These are phyloP conservation scores for Penicillium capsulatum DNA, from an alignment of 2,329 filamentous ascomycete species.

Conservation along the genomic window DNA sequence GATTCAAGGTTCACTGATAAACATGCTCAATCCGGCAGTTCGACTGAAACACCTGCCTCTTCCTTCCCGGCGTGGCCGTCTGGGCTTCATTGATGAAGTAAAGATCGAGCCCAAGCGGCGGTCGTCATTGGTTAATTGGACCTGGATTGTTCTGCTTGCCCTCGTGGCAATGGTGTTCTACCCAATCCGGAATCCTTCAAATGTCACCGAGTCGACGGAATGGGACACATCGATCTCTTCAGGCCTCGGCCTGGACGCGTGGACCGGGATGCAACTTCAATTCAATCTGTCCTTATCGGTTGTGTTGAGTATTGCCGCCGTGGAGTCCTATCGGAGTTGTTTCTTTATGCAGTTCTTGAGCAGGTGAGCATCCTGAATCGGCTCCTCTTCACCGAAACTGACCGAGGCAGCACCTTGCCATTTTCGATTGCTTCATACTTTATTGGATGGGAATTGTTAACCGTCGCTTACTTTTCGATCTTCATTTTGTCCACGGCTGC, in stretches of 20 bases:
- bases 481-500: constrained; percentile 6
- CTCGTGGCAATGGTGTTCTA: not conserved
- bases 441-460: constrained; percentile 3
- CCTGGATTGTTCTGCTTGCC: constrained; percentile 2
- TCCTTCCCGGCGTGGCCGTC: not conserved
- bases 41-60: constrained; percentile 3
- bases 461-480: constrained; percentile 7
- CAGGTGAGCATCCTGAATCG: constrained; percentile 2
- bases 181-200: not conserved
- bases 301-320: constrained; percentile 1
- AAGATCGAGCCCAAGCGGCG: constrained; percentile 2
- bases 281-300: constrained; percentile 3
- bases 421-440: constrained; percentile 6
- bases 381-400: constrained; percentile 1
- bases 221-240: not conserved
- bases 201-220: not conserved
- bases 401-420: constrained; percentile 3
- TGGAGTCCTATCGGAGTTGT: constrained; percentile 6
- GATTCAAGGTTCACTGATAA: not conserved
- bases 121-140: not conserved
- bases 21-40: not conserved
- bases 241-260: no score
- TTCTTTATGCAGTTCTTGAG: constrained; percentile 4
- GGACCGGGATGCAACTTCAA: constrained; percentile 1
- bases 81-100: constrained; percentile 5